Conservation (phyloP, 2,329 filamentous ascomycete genomes). For the Alternaria sp. region DNA sequence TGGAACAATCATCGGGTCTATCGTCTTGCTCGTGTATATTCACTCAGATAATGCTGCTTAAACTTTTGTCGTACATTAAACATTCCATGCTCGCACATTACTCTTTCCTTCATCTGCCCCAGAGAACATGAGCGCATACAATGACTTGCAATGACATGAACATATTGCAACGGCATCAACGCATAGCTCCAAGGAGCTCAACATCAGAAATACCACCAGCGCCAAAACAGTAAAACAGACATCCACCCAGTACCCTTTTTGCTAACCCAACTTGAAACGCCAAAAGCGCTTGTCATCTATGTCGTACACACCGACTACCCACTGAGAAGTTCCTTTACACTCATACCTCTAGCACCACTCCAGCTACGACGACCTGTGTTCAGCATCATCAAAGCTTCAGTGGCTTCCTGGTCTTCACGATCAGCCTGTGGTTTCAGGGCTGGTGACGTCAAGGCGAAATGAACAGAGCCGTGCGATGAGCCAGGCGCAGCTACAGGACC, state of each 20-base stretch:
- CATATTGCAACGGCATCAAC: not conserved
- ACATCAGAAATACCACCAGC: constrained; percentile 7
- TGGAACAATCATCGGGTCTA: not conserved
- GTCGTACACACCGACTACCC: constrained; percentile 27
- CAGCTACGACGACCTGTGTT: constrained; percentile 74
- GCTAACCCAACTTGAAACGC: constrained; percentile 5
- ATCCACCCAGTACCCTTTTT: constrained; percentile 16
- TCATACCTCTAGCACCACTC: constrained; percentile 54
- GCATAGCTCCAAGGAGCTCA: constrained; percentile 1
- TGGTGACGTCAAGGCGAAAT: constrained; percentile 50
- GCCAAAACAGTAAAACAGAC: constrained; percentile 16
- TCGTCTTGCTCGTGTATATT: not conserved
- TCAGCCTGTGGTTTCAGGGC: constrained; percentile 49
- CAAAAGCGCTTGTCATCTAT: constrained; percentile 1
- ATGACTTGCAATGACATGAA: not conserved
- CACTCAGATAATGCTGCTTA: not conserved
- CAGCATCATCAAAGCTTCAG: constrained; percentile 85
- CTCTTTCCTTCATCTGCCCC: not conserved
- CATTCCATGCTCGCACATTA: not conserved
- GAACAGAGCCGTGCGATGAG: constrained; percentile 36
- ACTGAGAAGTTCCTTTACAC: constrained; percentile 58
- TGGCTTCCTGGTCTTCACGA: constrained; percentile 73
- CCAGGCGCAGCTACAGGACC: constrained; percentile 30
- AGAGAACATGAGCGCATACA: not conserved
- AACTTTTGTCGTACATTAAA: not conserved